Base-by-base conservation (phyloP, 768 basidiomycete species). In the Hypholoma sublateritium region DNA sequence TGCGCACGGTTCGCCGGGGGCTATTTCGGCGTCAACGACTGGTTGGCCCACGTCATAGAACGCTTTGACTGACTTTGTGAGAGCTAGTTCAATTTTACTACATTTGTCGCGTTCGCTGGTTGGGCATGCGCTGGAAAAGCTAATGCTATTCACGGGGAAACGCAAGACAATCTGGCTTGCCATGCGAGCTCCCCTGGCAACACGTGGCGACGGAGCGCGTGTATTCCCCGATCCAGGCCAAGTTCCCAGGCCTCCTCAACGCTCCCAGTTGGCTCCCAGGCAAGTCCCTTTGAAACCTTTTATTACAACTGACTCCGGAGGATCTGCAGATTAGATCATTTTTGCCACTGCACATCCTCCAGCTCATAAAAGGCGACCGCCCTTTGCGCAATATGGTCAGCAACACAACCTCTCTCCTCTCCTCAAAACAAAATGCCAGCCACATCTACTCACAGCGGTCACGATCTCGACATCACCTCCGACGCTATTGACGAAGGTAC, bases 401-500 rank as follows among this genome's bases (percentile, higher is more conserved):
- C 64, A 48, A 32, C 59, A 50, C 56, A 24, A 9, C 19, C 19
- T 43, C 47, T 13, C 49, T 37, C 42, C 32, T 21, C 24, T 51
- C 42, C 43, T 8, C 34, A 19, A 39, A 21, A 34, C 37, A 62
- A 45, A 59, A 68, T 74, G 74, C 69, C 72, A 51, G 53, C 52
- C 25, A 53, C 64, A 19, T 53, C 66, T 47, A 62, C 62, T 11
- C 60, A 58, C 49, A 60, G 48, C 53, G 71, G 68, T 44, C 70
- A 62, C 56, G 70, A 78, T 45, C 73, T 82, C 41, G 80, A 82
- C 41, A 67, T 56, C 24, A 74, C 74, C 13, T 80, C 78, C 4
- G 80, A 82, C 59, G 77, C 77, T 45, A 74, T 82, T 24, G 80
- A 82, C 66, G 70, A 78, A 49, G 80, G 80, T 80, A 45, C 1